A percentile compares a stretch with the other conserved stretches of the same genome.
Evolutionary conservation across 495 filamentous ascomycete species (phyloP).

Genomic region (Tuber melanosporum): DNA sequence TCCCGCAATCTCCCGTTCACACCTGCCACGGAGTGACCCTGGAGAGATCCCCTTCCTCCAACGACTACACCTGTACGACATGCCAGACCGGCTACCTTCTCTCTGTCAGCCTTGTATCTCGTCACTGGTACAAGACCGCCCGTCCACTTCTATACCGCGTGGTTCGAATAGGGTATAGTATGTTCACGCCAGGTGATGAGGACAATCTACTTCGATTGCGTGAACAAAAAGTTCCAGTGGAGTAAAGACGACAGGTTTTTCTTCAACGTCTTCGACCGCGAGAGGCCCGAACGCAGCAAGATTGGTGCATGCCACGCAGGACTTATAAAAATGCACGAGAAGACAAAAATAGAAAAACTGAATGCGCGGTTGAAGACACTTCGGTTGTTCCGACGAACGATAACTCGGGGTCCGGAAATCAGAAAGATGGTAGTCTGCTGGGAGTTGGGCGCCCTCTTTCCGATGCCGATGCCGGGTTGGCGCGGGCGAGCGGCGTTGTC

Average conservation of each 20-base stretch:
- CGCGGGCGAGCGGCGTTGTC: background rate
- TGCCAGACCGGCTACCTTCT: background rate
- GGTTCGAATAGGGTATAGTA: background rate
- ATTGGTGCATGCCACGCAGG: background rate
- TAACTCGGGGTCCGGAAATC: background rate
- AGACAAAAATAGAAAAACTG: background rate
- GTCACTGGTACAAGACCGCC: background rate
- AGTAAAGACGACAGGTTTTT: background rate
- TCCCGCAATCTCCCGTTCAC: background rate
- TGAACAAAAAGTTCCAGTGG: background rate
- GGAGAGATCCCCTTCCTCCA: background rate
- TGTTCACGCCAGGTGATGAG: background rate
- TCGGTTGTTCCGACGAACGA: background rate
- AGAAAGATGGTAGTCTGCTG: background rate
- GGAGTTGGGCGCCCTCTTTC: background rate
- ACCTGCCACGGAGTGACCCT: background rate
- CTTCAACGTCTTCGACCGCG: slow-evolving; percentile 2
- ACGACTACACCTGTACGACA: background rate
- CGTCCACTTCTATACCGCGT: slow-evolving; percentile 1
- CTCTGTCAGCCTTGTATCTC: background rate
- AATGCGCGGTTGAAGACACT: background rate
- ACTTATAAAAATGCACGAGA: background rate
- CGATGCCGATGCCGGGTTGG: background rate
- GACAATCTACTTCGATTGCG: background rate
- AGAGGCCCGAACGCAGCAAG: background rate